phyloP scores from a whole-genome alignment of 177 flowering plant species.

The Vitis hybrid region DNA sequence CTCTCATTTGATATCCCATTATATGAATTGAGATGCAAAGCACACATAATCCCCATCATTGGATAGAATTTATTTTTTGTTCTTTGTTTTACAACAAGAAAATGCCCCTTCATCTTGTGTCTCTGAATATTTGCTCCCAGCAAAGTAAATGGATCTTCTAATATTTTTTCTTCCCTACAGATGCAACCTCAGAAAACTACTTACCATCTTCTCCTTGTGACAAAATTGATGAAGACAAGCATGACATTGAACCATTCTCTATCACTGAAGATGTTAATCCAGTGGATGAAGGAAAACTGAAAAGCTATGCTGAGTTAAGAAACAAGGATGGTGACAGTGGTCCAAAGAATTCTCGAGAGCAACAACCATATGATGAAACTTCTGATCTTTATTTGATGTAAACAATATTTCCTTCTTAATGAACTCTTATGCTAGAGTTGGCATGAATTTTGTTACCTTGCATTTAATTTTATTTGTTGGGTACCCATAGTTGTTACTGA shows the following conservation, averaged over 20 bases:
- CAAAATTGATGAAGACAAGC: conserved; percentile 10
- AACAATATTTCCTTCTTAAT: conserved; percentile 3
- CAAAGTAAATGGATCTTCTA: background rate
- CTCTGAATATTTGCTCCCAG: background rate
- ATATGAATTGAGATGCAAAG: no score
- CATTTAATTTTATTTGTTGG: background rate
- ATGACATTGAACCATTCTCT: conserved; percentile 2
- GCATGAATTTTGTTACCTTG: background rate
- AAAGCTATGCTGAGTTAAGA: conserved; percentile 14
- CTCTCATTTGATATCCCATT: no score
- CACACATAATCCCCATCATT: no score
- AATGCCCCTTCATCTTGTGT: background rate
- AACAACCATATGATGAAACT: conserved; percentile 33
- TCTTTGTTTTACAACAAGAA: no score
- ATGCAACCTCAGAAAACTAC: conserved; percentile 13
- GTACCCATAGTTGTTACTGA: background rate
- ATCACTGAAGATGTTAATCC: conserved; percentile 8
- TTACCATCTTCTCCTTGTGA: conserved; percentile 15
- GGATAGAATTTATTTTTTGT: no score
- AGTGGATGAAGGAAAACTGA: conserved; percentile 16
- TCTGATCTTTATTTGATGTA: conserved; percentile 53
- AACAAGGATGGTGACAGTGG: conserved; percentile 15
- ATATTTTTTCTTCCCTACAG: conserved; percentile 21
- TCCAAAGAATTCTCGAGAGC: conserved; percentile 19
- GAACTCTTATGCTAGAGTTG: background rate